Evolutionary conservation across 2,329 filamentous ascomycete genomes (phyloP), one percentile per base, ranked within the genome.

Genomic region (Pestalotiopsis sp.): DNA sequence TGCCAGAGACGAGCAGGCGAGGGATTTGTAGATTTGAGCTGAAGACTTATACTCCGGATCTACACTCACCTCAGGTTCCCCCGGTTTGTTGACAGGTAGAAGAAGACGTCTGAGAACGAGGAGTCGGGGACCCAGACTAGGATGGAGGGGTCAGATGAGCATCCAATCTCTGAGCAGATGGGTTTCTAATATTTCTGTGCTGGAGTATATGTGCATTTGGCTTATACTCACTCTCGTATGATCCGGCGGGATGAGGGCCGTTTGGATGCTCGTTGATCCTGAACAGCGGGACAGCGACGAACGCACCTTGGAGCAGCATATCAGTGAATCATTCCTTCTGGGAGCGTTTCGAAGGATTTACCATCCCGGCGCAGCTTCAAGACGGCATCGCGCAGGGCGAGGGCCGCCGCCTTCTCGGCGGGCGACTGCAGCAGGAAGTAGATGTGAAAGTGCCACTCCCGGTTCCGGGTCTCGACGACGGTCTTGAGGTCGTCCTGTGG

Each of bases 391-490:
- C 77, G 76, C 22, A 78, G 75, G 6, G 75, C 75, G 9, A 78
- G 73, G 10, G 77, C 77, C 1, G 75, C 75, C 1, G 76, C 75
- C 1, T 73, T 78, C 66, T 78, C 75, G 7, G 71, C 66, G 1
- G 75, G 71, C 30, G 77, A 78, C 64, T 78, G 76, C 1, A 76
- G 68, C 26, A 78, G 56, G 67, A 78, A 78, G 40, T 78, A 78
- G 17, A 78, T 78, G 58, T 78, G 77, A 66, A 78, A 78, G 65
- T 78, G 77, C 76, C 77, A 77, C 66, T 77, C 75, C 30, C 75
- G 71, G 10, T 71, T 75, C 17, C 75, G 74, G 20, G 61, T 66
- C 56, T 76, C 72, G 17, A 77, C 75, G 2, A 77, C 75, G 3
- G 73, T 75, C 60, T 77, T 72, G 6, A 77, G 66, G 63, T 77